Base-by-base conservation (phyloP, 163 green algal genomes). In the Volvox carteri region DNA sequence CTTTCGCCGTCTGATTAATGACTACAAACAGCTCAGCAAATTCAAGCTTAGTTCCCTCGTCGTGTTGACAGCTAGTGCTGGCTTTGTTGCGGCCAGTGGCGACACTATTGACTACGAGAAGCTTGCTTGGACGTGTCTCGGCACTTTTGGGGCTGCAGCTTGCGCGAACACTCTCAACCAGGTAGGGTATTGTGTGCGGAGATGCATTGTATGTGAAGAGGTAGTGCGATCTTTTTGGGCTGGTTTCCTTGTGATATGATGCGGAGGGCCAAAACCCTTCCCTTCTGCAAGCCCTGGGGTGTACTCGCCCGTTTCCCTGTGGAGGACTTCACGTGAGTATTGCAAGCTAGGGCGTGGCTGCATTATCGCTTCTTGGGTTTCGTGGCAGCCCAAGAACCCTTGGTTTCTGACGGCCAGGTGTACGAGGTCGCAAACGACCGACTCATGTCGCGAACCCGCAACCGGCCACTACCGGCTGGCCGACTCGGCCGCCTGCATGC, bases 131-230 rank as follows among this genome's bases (percentile, higher is more conserved):
- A 98, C 96, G 1, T 95, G 91, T 7, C 56, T 98, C 9, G 98
- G 98, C 58, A 99, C 98, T 1, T 93, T 98, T 60, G 93, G 96
- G 0, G 94, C 93, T 37, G 94, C 98, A 30, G 96, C 97, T 1
- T 97, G 93, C n/a, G 98, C 98, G 86, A 99, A 99, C 94, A 96
- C 97, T 0, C 90, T 99, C 0, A 99, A 99, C 86, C 98, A 99
- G 93, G 88, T 98, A 65, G 50, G 28, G n/a, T n/a, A n/a, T n/a
- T n/a, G n/a, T n/a, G n/a, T n/a, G n/a, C n/a, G n/a, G n/a, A n/a
- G n/a, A n/a, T n/a, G n/a, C n/a, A n/a, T n/a, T n/a, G n/a, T n/a
- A n/a, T n/a, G n/a, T n/a, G n/a, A n/a, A n/a, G n/a, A n/a, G n/a
- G n/a, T n/a, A n/a, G n/a, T n/a, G n/a, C n/a, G n/a, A n/a, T n/a